Evolutionary conservation across 208 protist genomes (phyloP).

Genomic region (Trypanosoma caninum): DNA sequence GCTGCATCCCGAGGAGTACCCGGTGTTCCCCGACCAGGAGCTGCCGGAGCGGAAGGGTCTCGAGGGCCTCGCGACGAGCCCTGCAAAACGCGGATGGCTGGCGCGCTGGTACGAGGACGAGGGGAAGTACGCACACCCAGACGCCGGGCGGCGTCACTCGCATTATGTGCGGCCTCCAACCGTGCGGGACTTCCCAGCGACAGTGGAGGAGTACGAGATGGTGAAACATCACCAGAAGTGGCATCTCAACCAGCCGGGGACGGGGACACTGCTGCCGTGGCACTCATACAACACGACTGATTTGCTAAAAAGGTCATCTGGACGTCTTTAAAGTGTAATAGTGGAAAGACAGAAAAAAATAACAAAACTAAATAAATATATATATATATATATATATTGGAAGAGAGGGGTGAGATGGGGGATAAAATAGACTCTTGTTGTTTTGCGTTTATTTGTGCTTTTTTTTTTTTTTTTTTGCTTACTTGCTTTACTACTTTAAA

Average conservation of each 20-base stretch:
- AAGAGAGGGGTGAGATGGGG: not conserved
- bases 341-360: not conserved
- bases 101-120: constrained; percentile 88
- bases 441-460: constrained; percentile 4
- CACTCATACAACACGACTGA: constrained; percentile 75
- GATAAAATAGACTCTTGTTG: not conserved
- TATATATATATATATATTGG: not conserved
- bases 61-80: constrained; percentile 66
- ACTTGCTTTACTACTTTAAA: not conserved
- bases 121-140: constrained; percentile 83
- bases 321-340: constrained; percentile 18
- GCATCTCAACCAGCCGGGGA: constrained; percentile 88
- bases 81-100: constrained; percentile 80
- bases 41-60: constrained; percentile 79
- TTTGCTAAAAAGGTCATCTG: constrained; percentile 37
- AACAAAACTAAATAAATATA: not conserved
- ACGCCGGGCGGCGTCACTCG: constrained; percentile 63
- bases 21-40: constrained; percentile 77
- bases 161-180: constrained; percentile 81
- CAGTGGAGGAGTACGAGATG: constrained; percentile 83
- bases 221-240: constrained; percentile 93
- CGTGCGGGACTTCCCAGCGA: constrained; percentile 82
- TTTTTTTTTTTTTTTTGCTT: not conserved
- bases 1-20: constrained; percentile 84
- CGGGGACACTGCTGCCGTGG: constrained; percentile 86